Evolutionary conservation across 2,329 filamentous ascomycete species (phyloP).

Genomic region (Emydomyces testavorans): DNA sequence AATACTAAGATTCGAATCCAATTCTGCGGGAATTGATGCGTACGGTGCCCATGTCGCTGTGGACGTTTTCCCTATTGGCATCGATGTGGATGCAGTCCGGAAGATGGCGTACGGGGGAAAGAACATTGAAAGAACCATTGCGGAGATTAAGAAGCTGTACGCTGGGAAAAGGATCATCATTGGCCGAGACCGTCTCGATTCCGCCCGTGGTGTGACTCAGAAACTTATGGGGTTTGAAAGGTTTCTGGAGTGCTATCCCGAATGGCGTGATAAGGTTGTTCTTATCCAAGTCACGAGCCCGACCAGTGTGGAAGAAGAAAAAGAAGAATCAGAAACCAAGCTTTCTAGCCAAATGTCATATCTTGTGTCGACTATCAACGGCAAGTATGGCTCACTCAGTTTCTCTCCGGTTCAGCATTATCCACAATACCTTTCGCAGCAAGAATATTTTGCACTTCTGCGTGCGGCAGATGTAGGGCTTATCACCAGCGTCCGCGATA

Average conservation of each 20-base stretch:
- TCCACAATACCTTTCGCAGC: conserved; percentile 77
- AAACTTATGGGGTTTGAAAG: conserved; percentile 90
- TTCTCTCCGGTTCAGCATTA: conserved; percentile 91
- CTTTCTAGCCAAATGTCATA: conserved; percentile 82
- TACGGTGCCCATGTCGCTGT: conserved; percentile 83
- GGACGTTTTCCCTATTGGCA: conserved; percentile 88
- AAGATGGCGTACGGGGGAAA: conserved; percentile 59
- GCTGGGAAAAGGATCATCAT: conserved; percentile 91
- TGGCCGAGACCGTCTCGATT: conserved; percentile 85
- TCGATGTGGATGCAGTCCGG: conserved; percentile 73
- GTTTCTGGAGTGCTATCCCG: conserved; percentile 79
- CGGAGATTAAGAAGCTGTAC: conserved; percentile 63
- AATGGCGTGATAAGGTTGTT: conserved; percentile 86
- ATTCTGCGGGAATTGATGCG: conserved; percentile 71
- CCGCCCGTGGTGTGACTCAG: conserved; percentile 84
- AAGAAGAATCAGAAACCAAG: conserved; percentile 65
- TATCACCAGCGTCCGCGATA: conserved; percentile 90
- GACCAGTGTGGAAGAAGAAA: conserved; percentile 65
- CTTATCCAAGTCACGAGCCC: conserved; percentile 91
- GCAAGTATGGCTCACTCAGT: conserved; percentile 72
- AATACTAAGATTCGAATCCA: conserved; percentile 80
- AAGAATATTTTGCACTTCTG: conserved; percentile 91
- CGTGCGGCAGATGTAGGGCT: conserved; percentile 81
- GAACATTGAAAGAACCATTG: conserved; percentile 59
- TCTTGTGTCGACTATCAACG: conserved; percentile 83